phyloP scores from a whole-genome alignment of 148 eudicot genomes.

The Vaccinium corymbosum region DNA sequence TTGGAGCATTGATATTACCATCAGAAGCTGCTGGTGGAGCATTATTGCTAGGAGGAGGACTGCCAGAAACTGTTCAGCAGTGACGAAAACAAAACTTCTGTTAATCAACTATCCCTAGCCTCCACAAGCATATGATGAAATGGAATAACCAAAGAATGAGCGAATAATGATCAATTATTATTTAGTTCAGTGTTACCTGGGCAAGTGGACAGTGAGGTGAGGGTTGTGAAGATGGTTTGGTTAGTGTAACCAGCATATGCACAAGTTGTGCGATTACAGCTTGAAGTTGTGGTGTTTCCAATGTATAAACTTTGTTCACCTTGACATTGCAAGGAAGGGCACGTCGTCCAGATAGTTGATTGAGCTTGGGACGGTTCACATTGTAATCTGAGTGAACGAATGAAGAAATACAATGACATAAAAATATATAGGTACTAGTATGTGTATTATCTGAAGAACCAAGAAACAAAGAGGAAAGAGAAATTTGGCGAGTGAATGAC shows the following conservation, averaged over 20 bases:
- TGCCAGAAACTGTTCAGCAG: slow-evolving; percentile 10
- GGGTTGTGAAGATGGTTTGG: slow-evolving; percentile 37
- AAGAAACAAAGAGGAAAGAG: not conserved
- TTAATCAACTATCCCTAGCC: slow-evolving; percentile 1
- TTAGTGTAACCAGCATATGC: slow-evolving; percentile 60
- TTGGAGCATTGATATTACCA: not conserved
- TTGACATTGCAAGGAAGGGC: slow-evolving; percentile 36
- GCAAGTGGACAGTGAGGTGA: slow-evolving; percentile 49
- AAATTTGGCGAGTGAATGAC: not conserved
- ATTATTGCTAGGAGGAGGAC: not conserved
- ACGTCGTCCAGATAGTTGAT: slow-evolving; percentile 38
- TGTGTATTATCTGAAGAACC: not conserved
- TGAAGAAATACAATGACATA: not conserved
- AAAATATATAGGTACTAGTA: not conserved
- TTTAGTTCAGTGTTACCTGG: slow-evolving; percentile 31
- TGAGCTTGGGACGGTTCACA: slow-evolving; percentile 52
- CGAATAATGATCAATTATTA: not conserved
- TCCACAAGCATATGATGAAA: slow-evolving; percentile 1
- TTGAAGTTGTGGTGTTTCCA: slow-evolving; percentile 52
- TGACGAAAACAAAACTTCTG: not conserved
- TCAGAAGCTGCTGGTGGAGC: not conserved
- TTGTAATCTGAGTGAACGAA: slow-evolving; percentile 42
- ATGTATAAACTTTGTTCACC: slow-evolving; percentile 20
- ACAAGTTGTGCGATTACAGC: slow-evolving; percentile 53
- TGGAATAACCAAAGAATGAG: not conserved